Conservation (phyloP, 208 protist genomes). For the Novymonas esmeraldas region DNA sequence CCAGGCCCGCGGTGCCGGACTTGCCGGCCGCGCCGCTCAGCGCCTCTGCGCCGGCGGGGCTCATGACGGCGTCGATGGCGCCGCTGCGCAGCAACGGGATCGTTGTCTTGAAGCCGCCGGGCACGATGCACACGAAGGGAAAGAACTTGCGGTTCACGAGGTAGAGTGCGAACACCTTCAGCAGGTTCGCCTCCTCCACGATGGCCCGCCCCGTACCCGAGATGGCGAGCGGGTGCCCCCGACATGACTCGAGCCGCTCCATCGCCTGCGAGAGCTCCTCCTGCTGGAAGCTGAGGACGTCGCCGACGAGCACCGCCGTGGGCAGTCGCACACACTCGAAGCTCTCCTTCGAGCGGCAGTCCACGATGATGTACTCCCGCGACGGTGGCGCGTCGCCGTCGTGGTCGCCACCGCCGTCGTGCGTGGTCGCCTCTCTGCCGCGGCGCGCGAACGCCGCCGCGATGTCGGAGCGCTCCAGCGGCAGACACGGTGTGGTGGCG, state of each 20-base stretch:
- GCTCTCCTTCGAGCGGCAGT: constrained; percentile 82
- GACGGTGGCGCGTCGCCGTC: constrained; percentile 13
- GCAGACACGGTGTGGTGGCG: constrained; percentile 48
- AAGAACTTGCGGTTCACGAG: constrained; percentile 69
- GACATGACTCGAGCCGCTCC: constrained; percentile 40
- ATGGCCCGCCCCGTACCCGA: constrained; percentile 47
- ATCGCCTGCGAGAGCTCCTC: constrained; percentile 40
- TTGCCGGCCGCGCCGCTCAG: not conserved
- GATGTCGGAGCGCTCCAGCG: constrained; percentile 79
- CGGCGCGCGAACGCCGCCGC: constrained; percentile 54
- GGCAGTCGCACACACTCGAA: constrained; percentile 87
- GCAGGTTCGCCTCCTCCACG: constrained; percentile 86
- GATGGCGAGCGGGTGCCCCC: constrained; percentile 61
- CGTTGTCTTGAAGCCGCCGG: constrained; percentile 74
- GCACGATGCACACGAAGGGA: constrained; percentile 74
- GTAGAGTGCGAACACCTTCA: constrained; percentile 84
- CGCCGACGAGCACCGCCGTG: constrained; percentile 70
- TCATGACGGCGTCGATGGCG: constrained; percentile 34
- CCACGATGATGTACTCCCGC: constrained; percentile 84
- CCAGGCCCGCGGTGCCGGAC: not conserved
- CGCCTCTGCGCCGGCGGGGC: constrained; percentile 19
- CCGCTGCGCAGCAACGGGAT: constrained; percentile 70
- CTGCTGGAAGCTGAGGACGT: constrained; percentile 51
- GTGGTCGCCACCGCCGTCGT: not conserved
- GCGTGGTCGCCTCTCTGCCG: not conserved